Percentiles rank a stretch among this genome's conserved stretches.
Evolutionary conservation across 2,329 filamentous ascomycete genomes (phyloP).

Genomic region (Paecilomyces fulvus): DNA sequence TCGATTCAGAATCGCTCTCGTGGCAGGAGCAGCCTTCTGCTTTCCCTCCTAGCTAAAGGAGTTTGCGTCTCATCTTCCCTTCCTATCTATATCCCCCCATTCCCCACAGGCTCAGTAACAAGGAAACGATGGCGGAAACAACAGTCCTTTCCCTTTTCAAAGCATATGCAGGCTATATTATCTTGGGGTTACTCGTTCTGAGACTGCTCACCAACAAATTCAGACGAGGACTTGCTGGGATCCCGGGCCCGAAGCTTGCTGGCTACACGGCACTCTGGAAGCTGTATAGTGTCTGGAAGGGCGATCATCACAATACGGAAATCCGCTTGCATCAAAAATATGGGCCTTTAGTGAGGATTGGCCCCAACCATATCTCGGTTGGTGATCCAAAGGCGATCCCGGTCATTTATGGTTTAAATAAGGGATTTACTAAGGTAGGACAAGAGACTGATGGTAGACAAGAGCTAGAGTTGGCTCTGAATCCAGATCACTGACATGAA

Average conservation of each 20-base stretch:
- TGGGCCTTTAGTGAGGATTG: slow-evolving; percentile 22
- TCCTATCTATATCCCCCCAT: background rate
- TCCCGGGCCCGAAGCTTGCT: slow-evolving; percentile 7
- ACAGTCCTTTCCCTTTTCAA: background rate
- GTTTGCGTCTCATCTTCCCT: background rate
- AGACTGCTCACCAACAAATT: slow-evolving; percentile 6
- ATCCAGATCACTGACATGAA: background rate
- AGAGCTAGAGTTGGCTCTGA: background rate
- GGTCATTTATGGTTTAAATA: slow-evolving; percentile 75
- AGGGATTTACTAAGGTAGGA: slow-evolving; percentile 65
- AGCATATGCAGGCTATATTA: background rate
- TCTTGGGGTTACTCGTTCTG: background rate
- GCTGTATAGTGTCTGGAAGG: slow-evolving; percentile 11
- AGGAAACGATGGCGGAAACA: background rate
- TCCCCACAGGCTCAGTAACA: background rate
- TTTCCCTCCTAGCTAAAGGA: background rate
- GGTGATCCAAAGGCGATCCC: slow-evolving; percentile 65
- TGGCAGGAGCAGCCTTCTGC: background rate
- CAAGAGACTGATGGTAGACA: background rate
- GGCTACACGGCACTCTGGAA: slow-evolving; percentile 11
- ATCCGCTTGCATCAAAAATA: slow-evolving; percentile 22
- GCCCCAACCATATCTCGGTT: slow-evolving; percentile 51
- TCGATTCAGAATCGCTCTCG: background rate
- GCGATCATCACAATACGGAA: slow-evolving; percentile 7
- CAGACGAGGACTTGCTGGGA: slow-evolving; percentile 4